Conservation (phyloP, 352 stramenopile species). For the Phytophthora litchii region DNA sequence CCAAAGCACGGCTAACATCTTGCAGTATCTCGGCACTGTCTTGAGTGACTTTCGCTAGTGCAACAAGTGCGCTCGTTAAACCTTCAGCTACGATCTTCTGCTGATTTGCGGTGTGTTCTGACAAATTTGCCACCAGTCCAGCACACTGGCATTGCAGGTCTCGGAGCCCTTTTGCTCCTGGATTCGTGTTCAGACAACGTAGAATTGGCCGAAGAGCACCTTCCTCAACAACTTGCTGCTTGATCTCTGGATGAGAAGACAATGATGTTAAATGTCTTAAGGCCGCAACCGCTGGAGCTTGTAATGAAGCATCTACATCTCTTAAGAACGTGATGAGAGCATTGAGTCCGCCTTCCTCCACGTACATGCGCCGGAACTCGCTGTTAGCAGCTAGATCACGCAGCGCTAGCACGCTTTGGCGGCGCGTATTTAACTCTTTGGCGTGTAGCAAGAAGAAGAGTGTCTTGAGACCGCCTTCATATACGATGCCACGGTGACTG, state of each 20-base stretch:
- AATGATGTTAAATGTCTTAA: slow-evolving; percentile 91
- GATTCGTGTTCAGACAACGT: slow-evolving; percentile 79
- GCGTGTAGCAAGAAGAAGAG: slow-evolving; percentile 92
- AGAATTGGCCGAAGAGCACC: slow-evolving; percentile 87
- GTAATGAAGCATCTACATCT: slow-evolving; percentile 88
- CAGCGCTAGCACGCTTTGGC: slow-evolving; percentile 89
- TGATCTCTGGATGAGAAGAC: slow-evolving; percentile 74
- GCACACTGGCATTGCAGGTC: slow-evolving; percentile 95
- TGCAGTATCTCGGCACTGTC: slow-evolving; percentile 94
- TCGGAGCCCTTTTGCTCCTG: slow-evolving; percentile 69
- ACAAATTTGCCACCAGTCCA: slow-evolving; percentile 94
- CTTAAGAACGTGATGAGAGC: slow-evolving; percentile 90
- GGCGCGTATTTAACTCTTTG: slow-evolving; percentile 92
- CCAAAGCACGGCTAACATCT: slow-evolving; percentile 91
- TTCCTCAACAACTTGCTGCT: slow-evolving; percentile 83
- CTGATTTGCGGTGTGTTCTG: slow-evolving; percentile 92
- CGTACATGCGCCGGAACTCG: slow-evolving; percentile 88
- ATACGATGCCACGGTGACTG: slow-evolving; percentile 88
- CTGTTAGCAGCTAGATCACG: slow-evolving; percentile 90
- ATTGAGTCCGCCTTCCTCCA: slow-evolving; percentile 87
- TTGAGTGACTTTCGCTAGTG: slow-evolving; percentile 58
- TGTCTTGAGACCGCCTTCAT: slow-evolving; percentile 89
- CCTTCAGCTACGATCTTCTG: slow-evolving; percentile 92
- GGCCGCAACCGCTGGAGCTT: slow-evolving; percentile 89
- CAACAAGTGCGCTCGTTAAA: slow-evolving; percentile 81